Evolutionary conservation across 1,284 basidiomycete species (phyloP).

Genomic region (Coniferiporia weirii): DNA sequence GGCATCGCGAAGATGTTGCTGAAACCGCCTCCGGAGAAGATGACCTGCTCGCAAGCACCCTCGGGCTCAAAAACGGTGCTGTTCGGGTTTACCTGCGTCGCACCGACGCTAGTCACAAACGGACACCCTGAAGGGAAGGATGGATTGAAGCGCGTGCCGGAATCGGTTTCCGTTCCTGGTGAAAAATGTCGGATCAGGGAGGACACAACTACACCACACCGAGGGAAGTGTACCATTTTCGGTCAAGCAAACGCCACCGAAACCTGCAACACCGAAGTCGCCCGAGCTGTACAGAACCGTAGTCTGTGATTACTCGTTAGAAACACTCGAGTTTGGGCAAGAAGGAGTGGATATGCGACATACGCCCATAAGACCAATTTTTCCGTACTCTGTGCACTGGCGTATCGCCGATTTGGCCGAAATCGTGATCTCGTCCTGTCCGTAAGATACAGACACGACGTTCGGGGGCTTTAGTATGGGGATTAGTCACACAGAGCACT

Average conservation of each 20-base stretch:
- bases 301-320: constrained; percentile 13
- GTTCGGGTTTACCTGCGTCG: constrained; percentile 27
- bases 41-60: constrained; percentile 25
- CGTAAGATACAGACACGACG: constrained; percentile 38
- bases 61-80: constrained; percentile 24
- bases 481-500: not conserved
- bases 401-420: constrained; percentile 34
- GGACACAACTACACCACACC: not conserved
- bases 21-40: constrained; percentile 34
- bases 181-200: not conserved
- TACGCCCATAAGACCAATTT: constrained; percentile 31
- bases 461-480: constrained; percentile 26
- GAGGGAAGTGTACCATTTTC: not conserved
- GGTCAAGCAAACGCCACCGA: not conserved
- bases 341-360: not conserved
- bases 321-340: not conserved
- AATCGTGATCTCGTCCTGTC: constrained; percentile 31
- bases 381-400: constrained; percentile 40
- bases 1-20: constrained; percentile 30
- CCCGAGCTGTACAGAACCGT: constrained; percentile 33
- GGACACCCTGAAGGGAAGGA: constrained; percentile 33
- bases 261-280: constrained; percentile 31
- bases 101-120: constrained; percentile 25
- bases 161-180: constrained; percentile 1
- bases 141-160: constrained; percentile 27